Evolutionary conservation across 257 asterid genomes (phyloP), one percentile per base, ranked within the genome.

Genomic region (Gentiana dahurica): DNA sequence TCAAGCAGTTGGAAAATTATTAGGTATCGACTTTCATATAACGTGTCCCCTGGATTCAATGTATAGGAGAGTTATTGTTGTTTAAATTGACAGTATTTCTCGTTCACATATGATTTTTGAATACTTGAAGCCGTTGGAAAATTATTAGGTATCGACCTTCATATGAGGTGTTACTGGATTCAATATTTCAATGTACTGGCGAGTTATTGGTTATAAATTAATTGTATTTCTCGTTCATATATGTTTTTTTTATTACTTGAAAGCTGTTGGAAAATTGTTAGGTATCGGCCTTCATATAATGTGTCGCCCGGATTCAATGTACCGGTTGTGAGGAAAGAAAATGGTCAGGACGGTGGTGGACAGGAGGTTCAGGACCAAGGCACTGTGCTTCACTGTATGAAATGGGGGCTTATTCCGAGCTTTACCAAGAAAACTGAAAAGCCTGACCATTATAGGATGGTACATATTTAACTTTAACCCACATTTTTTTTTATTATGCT

Each of bases 331-430:
- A 76, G 88, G 64, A 74, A 76, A 59, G 96, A 79, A 57, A 80
- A 79, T 8, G 82, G 60, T 2, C 71, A 72, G 33, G 82, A 68
- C 10, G 37, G 66, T 24, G 72, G 61, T 56, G 85, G 85, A 2
- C 62, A 53, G n/a, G 38, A 44, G 43, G 59, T 37, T 11, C 64
- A 56, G 49, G 54, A 51, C 6, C 61, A 62, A 36, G 73, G 74
- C 50, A 84, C 71, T 58, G 94, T 80, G 54, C 68, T 78, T 69
- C 96, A 90, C 66, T 87, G 86, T 61, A 90, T 90, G 96, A 90
- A 87, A 54, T 90, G 98, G 98, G 98, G 98, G 12, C 82, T 90
- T 52, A 63, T 90, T 68, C 98, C 98, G 24, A 79, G 91, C 67
- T 90, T 90, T 70, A 81, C 94, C 37, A 84, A 90, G 76, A 81